Conservation (phyloP, 345 rosid species). For the Lepidium sativum region DNA sequence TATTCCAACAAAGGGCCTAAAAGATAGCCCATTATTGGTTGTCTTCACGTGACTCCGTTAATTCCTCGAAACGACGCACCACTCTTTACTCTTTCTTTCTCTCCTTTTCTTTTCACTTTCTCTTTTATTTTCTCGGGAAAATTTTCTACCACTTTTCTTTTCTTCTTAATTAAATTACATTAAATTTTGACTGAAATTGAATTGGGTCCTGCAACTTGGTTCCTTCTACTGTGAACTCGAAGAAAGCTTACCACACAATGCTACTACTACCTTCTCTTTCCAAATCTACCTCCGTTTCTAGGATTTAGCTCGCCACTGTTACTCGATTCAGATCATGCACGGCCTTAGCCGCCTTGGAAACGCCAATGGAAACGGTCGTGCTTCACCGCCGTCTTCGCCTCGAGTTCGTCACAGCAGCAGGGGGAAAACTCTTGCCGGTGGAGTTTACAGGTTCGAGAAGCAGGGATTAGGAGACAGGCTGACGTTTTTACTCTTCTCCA, state of each 20-base stretch:
- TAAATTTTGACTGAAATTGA: neutral
- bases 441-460: conserved; percentile 31
- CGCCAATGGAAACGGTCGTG: conserved; percentile 49
- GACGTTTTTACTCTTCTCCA: conserved; percentile 40
- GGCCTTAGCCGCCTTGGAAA: conserved; percentile 83
- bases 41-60: conserved; percentile 7
- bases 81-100: neutral
- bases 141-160: neutral
- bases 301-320: neutral
- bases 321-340: conserved; percentile 35
- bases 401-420: conserved; percentile 65
- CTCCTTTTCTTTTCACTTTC: neutral
- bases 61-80: neutral
- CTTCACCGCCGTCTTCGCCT: conserved; percentile 85
- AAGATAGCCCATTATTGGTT: neutral
- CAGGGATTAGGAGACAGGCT: conserved; percentile 47
- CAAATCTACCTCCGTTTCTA: conserved; percentile 13
- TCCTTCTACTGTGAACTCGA: neutral
- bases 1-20: neutral
- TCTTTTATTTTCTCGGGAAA: neutral
- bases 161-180: neutral
- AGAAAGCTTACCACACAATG: neutral
- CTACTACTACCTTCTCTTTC: neutral
- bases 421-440: conserved; percentile 22
- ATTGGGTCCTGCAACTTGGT: neutral